Conservation (phyloP, 148 eudicot genomes). For the Gaultheria prostrata region DNA sequence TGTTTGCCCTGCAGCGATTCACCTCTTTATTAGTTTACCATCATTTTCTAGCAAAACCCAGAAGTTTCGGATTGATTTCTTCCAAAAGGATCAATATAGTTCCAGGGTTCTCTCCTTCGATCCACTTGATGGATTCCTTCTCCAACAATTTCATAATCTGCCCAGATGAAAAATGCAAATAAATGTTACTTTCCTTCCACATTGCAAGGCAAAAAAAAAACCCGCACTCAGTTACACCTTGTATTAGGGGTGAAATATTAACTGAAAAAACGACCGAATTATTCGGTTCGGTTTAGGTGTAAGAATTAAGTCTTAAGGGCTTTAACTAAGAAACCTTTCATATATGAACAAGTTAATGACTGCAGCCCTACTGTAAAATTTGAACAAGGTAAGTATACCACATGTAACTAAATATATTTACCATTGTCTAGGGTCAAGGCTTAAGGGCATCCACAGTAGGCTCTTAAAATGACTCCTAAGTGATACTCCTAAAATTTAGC, state of each 20-base stretch:
- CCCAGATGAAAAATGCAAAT: not conserved
- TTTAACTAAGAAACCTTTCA: no score
- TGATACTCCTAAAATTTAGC: no score
- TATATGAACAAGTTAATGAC: no score
- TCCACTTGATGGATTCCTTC: constrained; percentile 40
- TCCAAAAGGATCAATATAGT: constrained; percentile 30
- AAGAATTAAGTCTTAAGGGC: not conserved
- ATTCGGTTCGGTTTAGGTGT: no score
- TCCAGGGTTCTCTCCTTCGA: constrained; percentile 27
- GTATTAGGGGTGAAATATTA: no score
- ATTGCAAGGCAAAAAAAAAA: not conserved
- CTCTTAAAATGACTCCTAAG: no score
- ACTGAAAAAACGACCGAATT: no score
- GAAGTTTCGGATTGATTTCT: constrained; percentile 29
- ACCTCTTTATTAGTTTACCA: not conserved
- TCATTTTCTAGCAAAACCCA: constrained; percentile 27
- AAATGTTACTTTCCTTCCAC: not conserved
- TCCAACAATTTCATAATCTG: constrained; percentile 38
- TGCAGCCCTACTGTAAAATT: not conserved
- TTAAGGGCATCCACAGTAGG: no score
- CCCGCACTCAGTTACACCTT: not conserved
- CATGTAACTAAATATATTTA: not conserved
- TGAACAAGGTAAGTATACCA: not conserved
- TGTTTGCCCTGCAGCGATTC: not conserved
- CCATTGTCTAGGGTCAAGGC: not conserved